Base-by-base conservation (phyloP, 805 yeast genomes). In the Sugiyamaella smithiae region DNA sequence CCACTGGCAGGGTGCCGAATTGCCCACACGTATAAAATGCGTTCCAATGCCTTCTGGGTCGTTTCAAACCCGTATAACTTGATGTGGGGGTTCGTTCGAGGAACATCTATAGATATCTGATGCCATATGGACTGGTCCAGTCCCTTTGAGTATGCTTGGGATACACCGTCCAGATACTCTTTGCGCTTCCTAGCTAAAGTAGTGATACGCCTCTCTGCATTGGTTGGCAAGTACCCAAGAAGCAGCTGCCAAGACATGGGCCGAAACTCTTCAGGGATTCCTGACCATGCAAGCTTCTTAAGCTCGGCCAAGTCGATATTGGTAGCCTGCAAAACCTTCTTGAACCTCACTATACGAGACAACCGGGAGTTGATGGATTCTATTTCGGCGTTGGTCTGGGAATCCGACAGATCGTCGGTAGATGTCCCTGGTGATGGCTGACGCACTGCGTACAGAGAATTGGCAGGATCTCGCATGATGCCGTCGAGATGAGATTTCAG, bases 1-100 rank as follows among this genome's bases (percentile, higher is more conserved):
- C 99, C 99, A 62, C 93, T 83, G 5, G 98, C 97, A 1, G 99
- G 98, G 64, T 93, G 98, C 57, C 98, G 76, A 22, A 91, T 82
- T 0, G 98, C 95, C 99, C 99, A 91, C 28, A 91, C 71, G 61
- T 89, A 91, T 46, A 91, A 69, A 7, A 93, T 81, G 56, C 85
- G 80, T 58, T 90, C 89, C 51, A 91, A 70, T 12, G 95, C 80
- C 48, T 81, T 70, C 57, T 91, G 98, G 0, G 93, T 87, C 2
- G 82, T 70, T 17, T 77, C 77, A 57, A 64, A 78, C 12, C 84
- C 74, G 61, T 91, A 91, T 31, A 91, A 73, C 52, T 78, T 80
- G 45, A 89, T 78, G 42, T 82, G 80, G 3, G 97, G 98, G 59
- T 88, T 88, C 0, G 99, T 91, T 63, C 99, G 76, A 42, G 96